Conservation (phyloP, 2,329 filamentous ascomycete genomes). For the Raffaelea arxii region DNA sequence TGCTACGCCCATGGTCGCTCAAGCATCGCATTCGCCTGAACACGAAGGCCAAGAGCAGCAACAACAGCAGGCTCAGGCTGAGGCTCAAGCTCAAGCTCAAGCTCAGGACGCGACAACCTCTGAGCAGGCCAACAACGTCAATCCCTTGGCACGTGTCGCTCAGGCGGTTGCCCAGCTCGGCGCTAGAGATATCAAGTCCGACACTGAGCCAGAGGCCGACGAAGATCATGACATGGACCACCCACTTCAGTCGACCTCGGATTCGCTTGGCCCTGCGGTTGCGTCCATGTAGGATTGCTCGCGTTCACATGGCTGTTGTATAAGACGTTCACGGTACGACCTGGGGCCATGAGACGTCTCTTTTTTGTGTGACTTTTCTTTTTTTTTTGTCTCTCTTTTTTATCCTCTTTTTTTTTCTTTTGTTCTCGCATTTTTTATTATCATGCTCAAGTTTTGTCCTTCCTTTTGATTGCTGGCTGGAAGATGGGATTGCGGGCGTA, state of each 20-base stretch:
- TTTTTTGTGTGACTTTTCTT: background rate
- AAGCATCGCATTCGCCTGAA: too few species aligned
- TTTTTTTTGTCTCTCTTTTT: background rate
- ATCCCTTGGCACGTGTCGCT: conserved; percentile 38
- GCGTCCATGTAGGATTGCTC: background rate
- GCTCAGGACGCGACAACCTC: too few species aligned
- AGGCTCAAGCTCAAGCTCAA: background rate
- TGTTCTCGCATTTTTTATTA: background rate
- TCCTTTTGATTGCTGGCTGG: too few species aligned
- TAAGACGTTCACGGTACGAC: background rate
- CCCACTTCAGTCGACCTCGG: conserved; percentile 33
- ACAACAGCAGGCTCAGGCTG: background rate
- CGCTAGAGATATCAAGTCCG: conserved; percentile 11
- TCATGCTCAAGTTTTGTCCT: background rate
- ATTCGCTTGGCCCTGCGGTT: background rate
- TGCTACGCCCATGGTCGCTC: too few species aligned
- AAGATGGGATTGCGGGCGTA: too few species aligned
- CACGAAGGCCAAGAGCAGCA: background rate
- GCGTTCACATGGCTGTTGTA: too few species aligned
- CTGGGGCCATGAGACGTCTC: background rate
- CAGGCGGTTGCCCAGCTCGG: conserved; percentile 29
- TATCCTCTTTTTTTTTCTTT: background rate
- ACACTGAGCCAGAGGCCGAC: conserved; percentile 33
- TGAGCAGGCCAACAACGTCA: too few species aligned
- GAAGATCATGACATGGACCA: conserved; percentile 46